Evolutionary conservation across 495 filamentous ascomycete genomes (phyloP), one percentile per base, ranked within the genome.

Genomic region (Penicillium waksmanii): DNA sequence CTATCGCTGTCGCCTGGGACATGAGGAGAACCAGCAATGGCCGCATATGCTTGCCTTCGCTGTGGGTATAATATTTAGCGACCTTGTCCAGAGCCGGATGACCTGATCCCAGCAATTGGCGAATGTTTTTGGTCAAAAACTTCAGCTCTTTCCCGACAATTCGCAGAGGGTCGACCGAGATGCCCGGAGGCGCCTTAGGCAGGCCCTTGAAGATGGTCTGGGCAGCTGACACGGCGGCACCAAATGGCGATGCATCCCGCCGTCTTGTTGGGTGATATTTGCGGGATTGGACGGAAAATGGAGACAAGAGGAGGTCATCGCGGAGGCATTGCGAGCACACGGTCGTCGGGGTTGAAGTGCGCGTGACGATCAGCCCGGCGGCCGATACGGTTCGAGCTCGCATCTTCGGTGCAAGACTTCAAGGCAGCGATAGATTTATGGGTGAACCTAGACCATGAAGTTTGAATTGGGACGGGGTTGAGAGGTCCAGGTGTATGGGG

Each of bases 51-150:
- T 98, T 98, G 53, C 95, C 95, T 74, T 97, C 93, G 52, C 89
- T 89, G 64, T 90, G 87, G n/a, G 95, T 96, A 70, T 98, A 98
- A 80, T 98, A 98, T 72, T 98, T 98, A 31, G 96, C 92, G 15
- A 96, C 92, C 51, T 89, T 94, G 68, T 98, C 96, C 42, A 98
- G 81, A 18, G 92, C 89, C 5, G 94, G 96, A 72, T 97, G 93
- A 1, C 93, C 93, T 0, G 93, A 96, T 5, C 93, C 93, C 19
- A 97, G 78, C 27, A 97, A 80, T 68, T 93, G 87, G 50, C 90
- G 81, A 68, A 96, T 95, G 68, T 96, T 96, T 52, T 90, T 90
- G 17, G 86, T 96, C 70, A 96, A 75, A 66, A 93, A 95, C 74
- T 96, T 96, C 85, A 97, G 88, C 77, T 97, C 93, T 76, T 96